A percentile compares a stretch with the other conserved stretches of the same genome.
Conservation (phyloP, 495 filamentous ascomycete genomes). For the Hypoxylon rickii region DNA sequence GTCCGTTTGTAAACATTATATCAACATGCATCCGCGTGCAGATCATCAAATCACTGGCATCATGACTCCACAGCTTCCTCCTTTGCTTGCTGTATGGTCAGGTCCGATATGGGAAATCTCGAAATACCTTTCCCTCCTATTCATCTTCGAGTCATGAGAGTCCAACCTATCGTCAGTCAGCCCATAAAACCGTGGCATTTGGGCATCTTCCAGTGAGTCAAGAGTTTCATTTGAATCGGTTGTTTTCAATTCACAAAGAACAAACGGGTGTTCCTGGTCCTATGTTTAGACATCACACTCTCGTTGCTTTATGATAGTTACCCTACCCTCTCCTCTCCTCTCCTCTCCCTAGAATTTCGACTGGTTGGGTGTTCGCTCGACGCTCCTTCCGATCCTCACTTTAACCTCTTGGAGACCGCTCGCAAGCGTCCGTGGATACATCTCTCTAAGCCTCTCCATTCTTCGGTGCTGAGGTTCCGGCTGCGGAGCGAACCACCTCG, state of each 20-base stretch:
- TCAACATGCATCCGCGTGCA: conserved; percentile 20
- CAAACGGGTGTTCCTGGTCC: conserved; percentile 34
- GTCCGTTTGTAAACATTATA: conserved; percentile 12
- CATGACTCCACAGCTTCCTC: conserved; percentile 24
- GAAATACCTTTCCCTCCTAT: background rate
- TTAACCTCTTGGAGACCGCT: conserved; percentile 66
- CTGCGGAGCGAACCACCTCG: conserved; percentile 57
- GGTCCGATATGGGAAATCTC: conserved; percentile 1
- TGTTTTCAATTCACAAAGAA: conserved; percentile 35
- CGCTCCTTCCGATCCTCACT: conserved; percentile 62
- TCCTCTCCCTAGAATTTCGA: conserved; percentile 21
- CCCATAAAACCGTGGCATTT: background rate
- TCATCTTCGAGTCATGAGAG: background rate
- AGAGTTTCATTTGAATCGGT: conserved; percentile 18
- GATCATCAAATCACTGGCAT: conserved; percentile 18
- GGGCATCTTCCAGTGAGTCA: conserved; percentile 12
- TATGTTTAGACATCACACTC: conserved; percentile 27
- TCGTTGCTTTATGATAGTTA: conserved; percentile 20
- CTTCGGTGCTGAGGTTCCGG: conserved; percentile 62
- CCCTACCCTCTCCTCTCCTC: conserved; percentile 3
- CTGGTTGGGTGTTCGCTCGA: conserved; percentile 55
- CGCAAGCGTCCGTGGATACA: conserved; percentile 29
- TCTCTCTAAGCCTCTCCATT: conserved; percentile 45
- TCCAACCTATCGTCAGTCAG: conserved; percentile 4
- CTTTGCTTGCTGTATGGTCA: background rate